A percentile compares a stretch with the other conserved stretches of the same genome.
These are phyloP conservation scores for Fusarium mundagurra DNA, from an alignment of 2,329 filamentous ascomycete species.

Conservation along the genomic window DNA sequence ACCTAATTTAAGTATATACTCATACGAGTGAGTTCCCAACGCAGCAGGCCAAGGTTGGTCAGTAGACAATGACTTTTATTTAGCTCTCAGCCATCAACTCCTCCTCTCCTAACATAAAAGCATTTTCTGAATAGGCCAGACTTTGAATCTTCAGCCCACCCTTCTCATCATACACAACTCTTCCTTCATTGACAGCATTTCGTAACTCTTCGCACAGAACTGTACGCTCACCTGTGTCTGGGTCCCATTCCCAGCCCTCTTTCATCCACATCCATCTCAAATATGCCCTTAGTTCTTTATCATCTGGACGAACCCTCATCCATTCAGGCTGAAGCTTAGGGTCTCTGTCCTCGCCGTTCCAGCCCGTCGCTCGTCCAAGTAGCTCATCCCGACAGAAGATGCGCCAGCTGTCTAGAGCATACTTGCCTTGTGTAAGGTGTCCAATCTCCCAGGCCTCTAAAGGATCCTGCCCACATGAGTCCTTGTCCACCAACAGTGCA, in stretches of 20 bases:
- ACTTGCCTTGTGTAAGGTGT: conserved; percentile 82
- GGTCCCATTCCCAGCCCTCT: conserved; percentile 86
- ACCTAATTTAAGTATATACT: neutral
- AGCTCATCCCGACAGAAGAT: conserved; percentile 90
- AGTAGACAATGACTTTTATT: neutral
- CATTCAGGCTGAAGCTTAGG: conserved; percentile 82
- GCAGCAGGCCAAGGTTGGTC: neutral
- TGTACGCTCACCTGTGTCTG: conserved; percentile 70
- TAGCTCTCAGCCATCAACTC: neutral
- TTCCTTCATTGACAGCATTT: conserved; percentile 64
- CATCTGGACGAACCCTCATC: conserved; percentile 83
- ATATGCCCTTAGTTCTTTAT: conserved; percentile 91
- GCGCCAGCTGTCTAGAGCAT: conserved; percentile 89
- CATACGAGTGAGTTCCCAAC: neutral
- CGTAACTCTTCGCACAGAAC: conserved; percentile 63
- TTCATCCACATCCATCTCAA: conserved; percentile 92
- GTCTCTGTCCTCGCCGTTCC: conserved; percentile 67
- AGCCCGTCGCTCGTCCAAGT: conserved; percentile 71
- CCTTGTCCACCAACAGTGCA: neutral
- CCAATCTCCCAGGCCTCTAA: conserved; percentile 80
- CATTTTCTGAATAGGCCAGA: neutral
- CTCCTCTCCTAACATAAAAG: neutral
- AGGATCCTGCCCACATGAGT: conserved; percentile 24
- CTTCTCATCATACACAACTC: conserved; percentile 64
- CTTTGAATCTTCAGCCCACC: conserved; percentile 53